These are phyloP conservation scores for Candida frijolesensis DNA, from an alignment of 1,139 yeast genomes.

Conservation along the genomic window DNA sequence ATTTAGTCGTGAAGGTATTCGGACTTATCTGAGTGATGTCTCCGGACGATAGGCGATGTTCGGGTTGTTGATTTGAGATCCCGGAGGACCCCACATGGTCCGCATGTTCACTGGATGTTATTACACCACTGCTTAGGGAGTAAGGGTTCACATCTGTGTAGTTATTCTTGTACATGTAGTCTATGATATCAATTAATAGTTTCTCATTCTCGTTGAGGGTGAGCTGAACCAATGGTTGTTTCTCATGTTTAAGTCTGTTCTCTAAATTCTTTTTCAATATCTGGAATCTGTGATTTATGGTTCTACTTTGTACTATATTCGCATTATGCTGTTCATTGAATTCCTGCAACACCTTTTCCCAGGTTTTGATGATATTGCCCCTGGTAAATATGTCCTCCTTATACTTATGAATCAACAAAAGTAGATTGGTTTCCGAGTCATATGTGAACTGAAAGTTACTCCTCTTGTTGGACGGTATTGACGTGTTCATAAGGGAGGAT, in stretches of 20 bases:
- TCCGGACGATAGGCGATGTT: neutral
- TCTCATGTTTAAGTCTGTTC: constrained; percentile 22
- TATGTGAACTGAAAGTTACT: constrained; percentile 29
- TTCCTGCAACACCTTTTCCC: constrained; percentile 28
- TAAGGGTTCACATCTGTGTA: constrained; percentile 8
- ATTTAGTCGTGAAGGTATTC: constrained; percentile 5
- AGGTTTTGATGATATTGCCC: constrained; percentile 32
- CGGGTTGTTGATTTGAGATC: neutral
- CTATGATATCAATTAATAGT: constrained; percentile 19
- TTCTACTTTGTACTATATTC: constrained; percentile 30
- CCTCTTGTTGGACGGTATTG: constrained; percentile 13
- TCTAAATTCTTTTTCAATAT: constrained; percentile 26
- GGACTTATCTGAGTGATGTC: constrained; percentile 8
- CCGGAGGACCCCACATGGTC: neutral
- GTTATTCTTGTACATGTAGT: constrained; percentile 13
- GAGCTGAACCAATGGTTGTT: constrained; percentile 13
- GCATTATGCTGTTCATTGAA: constrained; percentile 25
- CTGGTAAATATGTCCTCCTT: constrained; percentile 29
- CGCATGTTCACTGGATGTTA: neutral
- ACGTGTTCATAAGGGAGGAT: neutral
- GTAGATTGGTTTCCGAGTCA: constrained; percentile 27
- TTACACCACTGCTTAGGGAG: constrained; percentile 2
- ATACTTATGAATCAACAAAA: constrained; percentile 24
- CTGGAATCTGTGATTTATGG: constrained; percentile 32
- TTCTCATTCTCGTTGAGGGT: constrained; percentile 31